phyloP scores from a whole-genome alignment of 371 early-diverging fungal species.

The Apophysomyces trapeziformis region DNA sequence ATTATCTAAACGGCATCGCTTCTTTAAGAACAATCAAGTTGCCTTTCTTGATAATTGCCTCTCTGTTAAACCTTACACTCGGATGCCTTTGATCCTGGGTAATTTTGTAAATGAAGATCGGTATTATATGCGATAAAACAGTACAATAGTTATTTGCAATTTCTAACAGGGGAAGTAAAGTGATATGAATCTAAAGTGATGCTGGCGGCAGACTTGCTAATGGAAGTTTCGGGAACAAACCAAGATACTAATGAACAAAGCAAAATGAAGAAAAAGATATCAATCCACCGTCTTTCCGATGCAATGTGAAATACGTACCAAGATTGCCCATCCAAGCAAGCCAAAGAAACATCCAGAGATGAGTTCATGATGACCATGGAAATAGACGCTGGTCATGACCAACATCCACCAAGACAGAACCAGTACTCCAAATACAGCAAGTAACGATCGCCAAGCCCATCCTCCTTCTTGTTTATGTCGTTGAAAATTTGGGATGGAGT shows the following conservation, averaged over 20 bases:
- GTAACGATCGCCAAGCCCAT: slow-evolving; percentile 37
- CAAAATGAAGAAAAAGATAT: too few relatives aligned
- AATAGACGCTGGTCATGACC: slow-evolving; percentile 77
- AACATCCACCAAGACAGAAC: slow-evolving; percentile 79
- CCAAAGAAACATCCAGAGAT: slow-evolving; percentile 73
- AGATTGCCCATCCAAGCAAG: slow-evolving; percentile 65
- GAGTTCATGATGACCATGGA: slow-evolving; percentile 79
- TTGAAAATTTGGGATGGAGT: slow-evolving; percentile 27
- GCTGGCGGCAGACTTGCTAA: slow-evolving; percentile 25
- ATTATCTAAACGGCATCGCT: too few relatives aligned
- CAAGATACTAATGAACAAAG: slow-evolving; percentile 34
- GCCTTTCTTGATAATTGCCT: too few relatives aligned
- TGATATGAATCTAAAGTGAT: slow-evolving; percentile 4
- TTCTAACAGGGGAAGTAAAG: not conserved
- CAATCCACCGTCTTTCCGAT: too few relatives aligned
- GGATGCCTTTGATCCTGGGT: too few relatives aligned
- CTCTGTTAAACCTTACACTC: too few relatives aligned
- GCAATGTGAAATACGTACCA: slow-evolving; percentile 33
- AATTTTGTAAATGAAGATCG: not conserved
- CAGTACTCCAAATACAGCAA: slow-evolving; percentile 39
- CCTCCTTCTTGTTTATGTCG: slow-evolving; percentile 19
- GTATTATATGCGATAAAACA: not conserved
- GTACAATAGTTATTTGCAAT: not conserved
- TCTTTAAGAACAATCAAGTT: too few relatives aligned
- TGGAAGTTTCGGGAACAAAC: slow-evolving; percentile 37